Conservation (phyloP, 176 grass and related monocot genomes). For the Phragmites australis region DNA sequence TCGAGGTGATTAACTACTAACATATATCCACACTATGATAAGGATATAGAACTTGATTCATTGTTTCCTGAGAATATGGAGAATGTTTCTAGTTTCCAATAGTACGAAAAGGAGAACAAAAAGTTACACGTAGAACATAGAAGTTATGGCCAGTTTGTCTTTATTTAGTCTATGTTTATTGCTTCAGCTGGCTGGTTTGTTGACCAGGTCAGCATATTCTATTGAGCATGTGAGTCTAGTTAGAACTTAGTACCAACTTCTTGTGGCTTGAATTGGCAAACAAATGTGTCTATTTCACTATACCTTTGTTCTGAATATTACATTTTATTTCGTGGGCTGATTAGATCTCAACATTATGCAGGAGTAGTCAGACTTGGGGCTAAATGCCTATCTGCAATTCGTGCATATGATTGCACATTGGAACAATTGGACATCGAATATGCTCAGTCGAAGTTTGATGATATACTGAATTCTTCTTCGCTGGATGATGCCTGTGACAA, state of each 20-base stretch:
- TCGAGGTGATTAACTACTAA: not conserved
- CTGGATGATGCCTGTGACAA: constrained; percentile 73
- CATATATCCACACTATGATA: constrained; percentile 10
- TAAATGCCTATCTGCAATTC: constrained; percentile 86
- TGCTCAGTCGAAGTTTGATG: constrained; percentile 86
- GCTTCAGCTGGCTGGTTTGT: not conserved
- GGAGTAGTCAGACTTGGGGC: constrained; percentile 82
- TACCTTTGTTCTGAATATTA: not conserved
- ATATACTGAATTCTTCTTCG: constrained; percentile 85
- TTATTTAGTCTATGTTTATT: constrained; percentile 5
- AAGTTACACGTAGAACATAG: not conserved
- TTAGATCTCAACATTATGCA: constrained; percentile 41
- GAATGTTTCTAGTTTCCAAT: constrained; percentile 14
- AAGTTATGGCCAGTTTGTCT: not conserved
- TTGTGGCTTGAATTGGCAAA: not conserved
- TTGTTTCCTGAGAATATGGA: not conserved
- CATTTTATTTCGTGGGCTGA: constrained; percentile 4
- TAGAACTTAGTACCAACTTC: not conserved
- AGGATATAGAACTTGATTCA: not conserved
- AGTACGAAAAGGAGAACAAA: not conserved
- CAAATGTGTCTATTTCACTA: not conserved
- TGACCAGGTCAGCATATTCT: not conserved
- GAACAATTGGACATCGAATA: constrained; percentile 67
- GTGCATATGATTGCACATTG: constrained; percentile 78
- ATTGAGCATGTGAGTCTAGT: not conserved